phyloP scores from a whole-genome alignment of 176 grass and related monocot species.

The Carex cristatella region DNA sequence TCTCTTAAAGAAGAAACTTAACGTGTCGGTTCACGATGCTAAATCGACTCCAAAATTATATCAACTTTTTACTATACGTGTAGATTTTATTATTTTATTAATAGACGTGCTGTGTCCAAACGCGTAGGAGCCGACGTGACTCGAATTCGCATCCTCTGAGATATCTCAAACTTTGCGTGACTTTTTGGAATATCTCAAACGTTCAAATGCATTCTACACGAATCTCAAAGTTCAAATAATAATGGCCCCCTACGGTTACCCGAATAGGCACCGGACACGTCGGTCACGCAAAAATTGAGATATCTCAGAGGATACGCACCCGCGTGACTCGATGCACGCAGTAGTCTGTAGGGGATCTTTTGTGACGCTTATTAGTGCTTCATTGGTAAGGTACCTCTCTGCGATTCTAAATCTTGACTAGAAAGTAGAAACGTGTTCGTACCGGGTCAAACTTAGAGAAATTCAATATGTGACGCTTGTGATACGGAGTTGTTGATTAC shows the following conservation, averaged over 20 bases:
- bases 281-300: too few species aligned
- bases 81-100: not conserved
- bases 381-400: not conserved
- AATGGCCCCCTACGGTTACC: too few species aligned
- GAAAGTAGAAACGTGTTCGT: not conserved
- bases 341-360: not conserved
- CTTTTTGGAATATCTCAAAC: too few species aligned
- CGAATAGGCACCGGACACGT: too few species aligned
- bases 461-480: not conserved
- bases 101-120: not conserved
- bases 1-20: not conserved
- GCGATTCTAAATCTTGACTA: not conserved
- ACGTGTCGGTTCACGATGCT: not conserved
- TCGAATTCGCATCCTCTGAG: too few species aligned
- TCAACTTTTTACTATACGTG: constrained; percentile 6
- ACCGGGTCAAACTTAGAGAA: not conserved
- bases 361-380: not conserved
- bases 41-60: not conserved
- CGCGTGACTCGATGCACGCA: not conserved
- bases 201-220: too few species aligned
- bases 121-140: not conserved
- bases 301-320: too few species aligned
- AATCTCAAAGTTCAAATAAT: too few species aligned
- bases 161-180: too few species aligned
- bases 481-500: too few species aligned